A percentile compares a stretch with the other conserved stretches of the same genome.
phyloP scores from a whole-genome alignment of 352 stramenopile species.

The Thalassiosira gravida region DNA sequence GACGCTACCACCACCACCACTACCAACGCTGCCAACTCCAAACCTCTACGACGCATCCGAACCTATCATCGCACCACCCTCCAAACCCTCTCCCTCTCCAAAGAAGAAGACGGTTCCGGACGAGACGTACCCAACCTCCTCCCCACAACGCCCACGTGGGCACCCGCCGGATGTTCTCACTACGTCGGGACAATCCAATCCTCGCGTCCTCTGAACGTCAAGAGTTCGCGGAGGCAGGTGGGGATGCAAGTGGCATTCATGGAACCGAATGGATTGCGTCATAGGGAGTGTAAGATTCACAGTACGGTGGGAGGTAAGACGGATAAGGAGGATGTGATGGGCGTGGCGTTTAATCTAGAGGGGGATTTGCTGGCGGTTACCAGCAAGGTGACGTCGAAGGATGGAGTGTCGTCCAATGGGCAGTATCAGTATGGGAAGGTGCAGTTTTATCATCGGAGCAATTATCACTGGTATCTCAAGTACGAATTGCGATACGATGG shows the following conservation, averaged over 20 bases:
- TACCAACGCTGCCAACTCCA: slow-evolving; percentile 58
- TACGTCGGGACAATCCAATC: slow-evolving; percentile 74
- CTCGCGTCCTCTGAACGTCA: slow-evolving; percentile 36
- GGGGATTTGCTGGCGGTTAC: slow-evolving; percentile 80
- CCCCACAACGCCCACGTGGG: slow-evolving; percentile 63
- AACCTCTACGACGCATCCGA: slow-evolving; percentile 61
- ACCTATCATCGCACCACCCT: slow-evolving; percentile 75
- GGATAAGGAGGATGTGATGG: slow-evolving; percentile 54
- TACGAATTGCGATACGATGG: slow-evolving; percentile 72
- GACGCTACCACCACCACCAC: too few species aligned
- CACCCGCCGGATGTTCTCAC: slow-evolving; percentile 74
- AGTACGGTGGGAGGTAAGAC: slow-evolving; percentile 33
- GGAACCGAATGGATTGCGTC: slow-evolving; percentile 82
- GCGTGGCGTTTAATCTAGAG: slow-evolving; percentile 76
- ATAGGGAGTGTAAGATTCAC: slow-evolving; percentile 81
- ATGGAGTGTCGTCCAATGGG: background rate
- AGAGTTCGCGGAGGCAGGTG: slow-evolving; percentile 54
- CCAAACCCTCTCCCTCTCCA: slow-evolving; percentile 72
- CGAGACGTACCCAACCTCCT: slow-evolving; percentile 77
- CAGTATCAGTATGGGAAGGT: slow-evolving; percentile 61
- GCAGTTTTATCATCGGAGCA: slow-evolving; percentile 84
- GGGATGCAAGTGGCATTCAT: slow-evolving; percentile 81
- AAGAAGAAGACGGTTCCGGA: slow-evolving; percentile 81
- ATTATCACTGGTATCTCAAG: slow-evolving; percentile 88
- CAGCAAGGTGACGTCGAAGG: slow-evolving; percentile 39